A percentile compares a stretch with the other conserved stretches of the same genome.
phyloP scores from a whole-genome alignment of 2,329 filamentous ascomycete species.

The Xylaria sp. region DNA sequence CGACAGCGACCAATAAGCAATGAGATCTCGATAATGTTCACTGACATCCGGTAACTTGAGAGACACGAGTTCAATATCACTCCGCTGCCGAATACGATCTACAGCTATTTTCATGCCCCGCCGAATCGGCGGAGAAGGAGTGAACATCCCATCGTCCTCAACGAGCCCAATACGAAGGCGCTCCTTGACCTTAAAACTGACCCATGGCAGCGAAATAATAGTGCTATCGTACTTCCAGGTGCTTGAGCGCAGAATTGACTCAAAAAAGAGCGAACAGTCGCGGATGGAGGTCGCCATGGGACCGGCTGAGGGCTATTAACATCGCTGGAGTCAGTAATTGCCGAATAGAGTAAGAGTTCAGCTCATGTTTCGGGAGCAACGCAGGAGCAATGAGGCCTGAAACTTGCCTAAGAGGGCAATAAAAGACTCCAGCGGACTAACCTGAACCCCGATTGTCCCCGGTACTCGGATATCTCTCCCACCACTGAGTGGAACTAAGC shows the following conservation, averaged over 20 bases:
- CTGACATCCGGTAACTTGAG: neutral
- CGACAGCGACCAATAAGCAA: neutral
- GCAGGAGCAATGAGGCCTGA: too few species aligned
- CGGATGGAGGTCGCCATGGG: slow-evolving; percentile 51
- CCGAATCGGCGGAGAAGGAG: slow-evolving; percentile 54
- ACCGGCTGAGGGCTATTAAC: slow-evolving; percentile 52
- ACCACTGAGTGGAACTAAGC: slow-evolving; percentile 46
- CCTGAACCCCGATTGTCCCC: slow-evolving; percentile 57
- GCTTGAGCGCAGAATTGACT: slow-evolving; percentile 1
- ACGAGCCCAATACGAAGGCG: slow-evolving; percentile 48
- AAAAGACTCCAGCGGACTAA: too few species aligned
- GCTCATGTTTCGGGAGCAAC: too few species aligned
- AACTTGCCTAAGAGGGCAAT: too few species aligned
- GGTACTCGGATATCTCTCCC: slow-evolving; percentile 54
- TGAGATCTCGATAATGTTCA: neutral
- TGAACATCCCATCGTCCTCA: slow-evolving; percentile 52
- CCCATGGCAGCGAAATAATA: slow-evolving; percentile 48
- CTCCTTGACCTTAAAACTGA: slow-evolving; percentile 21
- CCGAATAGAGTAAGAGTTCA: too few species aligned
- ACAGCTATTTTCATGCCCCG: slow-evolving; percentile 47
- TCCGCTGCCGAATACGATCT: slow-evolving; percentile 40
- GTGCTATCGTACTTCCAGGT: slow-evolving; percentile 33
- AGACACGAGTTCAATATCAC: slow-evolving; percentile 48
- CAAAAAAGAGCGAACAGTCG: slow-evolving; percentile 38
- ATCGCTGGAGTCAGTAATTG: too few species aligned